Conservation (phyloP, 345 rosid genomes). For the Physaria fendleri region DNA sequence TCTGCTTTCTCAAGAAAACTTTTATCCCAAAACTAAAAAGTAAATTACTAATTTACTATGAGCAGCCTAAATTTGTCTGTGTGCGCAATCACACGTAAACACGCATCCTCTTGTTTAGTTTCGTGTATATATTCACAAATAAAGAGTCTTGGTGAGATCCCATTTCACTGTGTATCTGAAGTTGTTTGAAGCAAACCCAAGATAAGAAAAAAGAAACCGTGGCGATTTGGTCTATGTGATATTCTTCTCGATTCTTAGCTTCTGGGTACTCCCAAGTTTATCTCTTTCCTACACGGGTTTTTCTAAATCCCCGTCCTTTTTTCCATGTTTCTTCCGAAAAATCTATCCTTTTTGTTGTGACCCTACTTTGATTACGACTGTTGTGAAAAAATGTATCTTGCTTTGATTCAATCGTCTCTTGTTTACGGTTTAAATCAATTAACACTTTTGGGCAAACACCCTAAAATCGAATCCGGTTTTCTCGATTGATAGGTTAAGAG, state of each 20-base stretch:
- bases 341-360: not conserved
- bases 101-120: constrained; percentile 10
- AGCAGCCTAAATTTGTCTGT: constrained; percentile 27
- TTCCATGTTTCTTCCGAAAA: not conserved
- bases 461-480: not conserved
- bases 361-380: constrained; percentile 1
- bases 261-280: constrained; percentile 35
- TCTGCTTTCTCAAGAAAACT: constrained; percentile 1
- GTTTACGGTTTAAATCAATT: not conserved
- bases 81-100: constrained; percentile 23
- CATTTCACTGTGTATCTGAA: constrained; percentile 14
- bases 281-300: constrained; percentile 9
- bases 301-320: constrained; percentile 7
- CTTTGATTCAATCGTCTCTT: constrained; percentile 12
- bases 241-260: constrained; percentile 9
- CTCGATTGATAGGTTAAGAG: not conserved
- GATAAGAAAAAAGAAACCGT: not conserved
- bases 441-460: not conserved
- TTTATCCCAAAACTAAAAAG: not conserved
- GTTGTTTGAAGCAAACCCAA: constrained; percentile 12
- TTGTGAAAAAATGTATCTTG: not conserved
- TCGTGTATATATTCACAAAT: not conserved
- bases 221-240: constrained; percentile 14
- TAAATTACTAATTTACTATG: not conserved
- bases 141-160: not conserved